These are phyloP conservation scores for Saprolegnia parasitica DNA, from an alignment of 352 stramenopile species.

Conservation along the genomic window DNA sequence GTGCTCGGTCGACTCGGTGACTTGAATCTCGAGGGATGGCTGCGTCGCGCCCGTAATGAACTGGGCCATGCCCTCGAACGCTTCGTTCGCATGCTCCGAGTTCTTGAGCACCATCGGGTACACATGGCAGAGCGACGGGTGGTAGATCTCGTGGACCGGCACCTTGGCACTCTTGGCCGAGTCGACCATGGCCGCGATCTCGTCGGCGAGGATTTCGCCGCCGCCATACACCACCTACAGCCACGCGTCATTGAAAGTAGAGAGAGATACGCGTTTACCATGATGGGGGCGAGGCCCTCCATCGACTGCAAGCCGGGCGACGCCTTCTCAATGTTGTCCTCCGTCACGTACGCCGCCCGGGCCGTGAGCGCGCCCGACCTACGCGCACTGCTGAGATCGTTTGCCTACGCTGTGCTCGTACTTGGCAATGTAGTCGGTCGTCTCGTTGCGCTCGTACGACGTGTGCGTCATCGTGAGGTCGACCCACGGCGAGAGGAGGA, in stretches of 20 bases:
- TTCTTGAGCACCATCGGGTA: background rate
- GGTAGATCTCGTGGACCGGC: background rate
- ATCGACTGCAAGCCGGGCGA: conserved; percentile 23
- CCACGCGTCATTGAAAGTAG: too few relatives aligned
- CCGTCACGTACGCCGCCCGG: conserved; percentile 13
- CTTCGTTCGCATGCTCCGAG: conserved; percentile 6
- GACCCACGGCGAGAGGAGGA: conserved; percentile 26
- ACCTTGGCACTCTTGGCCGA: background rate
- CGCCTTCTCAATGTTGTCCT: conserved; percentile 14
- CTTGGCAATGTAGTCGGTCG: conserved; percentile 23
- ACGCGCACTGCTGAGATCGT: background rate
- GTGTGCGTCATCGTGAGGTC: conserved; percentile 10
- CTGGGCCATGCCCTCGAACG: conserved; percentile 3
- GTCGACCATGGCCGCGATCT: background rate
- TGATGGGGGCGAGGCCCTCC: conserved; percentile 10
- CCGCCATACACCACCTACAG: conserved; percentile 9
- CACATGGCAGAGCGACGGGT: background rate
- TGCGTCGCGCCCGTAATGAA: background rate
- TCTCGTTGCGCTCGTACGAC: conserved; percentile 17
- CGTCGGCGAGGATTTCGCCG: background rate
- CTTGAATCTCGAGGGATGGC: background rate
- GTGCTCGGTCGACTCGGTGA: too few relatives aligned
- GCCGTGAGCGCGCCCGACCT: background rate
- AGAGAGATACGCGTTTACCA: too few relatives aligned
- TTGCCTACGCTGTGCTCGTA: conserved; percentile 1